A percentile compares a stretch with the other conserved stretches of the same genome.
Conservation (phyloP, 2,329 filamentous ascomycete species). For the Tetracladium maxilliforme region DNA sequence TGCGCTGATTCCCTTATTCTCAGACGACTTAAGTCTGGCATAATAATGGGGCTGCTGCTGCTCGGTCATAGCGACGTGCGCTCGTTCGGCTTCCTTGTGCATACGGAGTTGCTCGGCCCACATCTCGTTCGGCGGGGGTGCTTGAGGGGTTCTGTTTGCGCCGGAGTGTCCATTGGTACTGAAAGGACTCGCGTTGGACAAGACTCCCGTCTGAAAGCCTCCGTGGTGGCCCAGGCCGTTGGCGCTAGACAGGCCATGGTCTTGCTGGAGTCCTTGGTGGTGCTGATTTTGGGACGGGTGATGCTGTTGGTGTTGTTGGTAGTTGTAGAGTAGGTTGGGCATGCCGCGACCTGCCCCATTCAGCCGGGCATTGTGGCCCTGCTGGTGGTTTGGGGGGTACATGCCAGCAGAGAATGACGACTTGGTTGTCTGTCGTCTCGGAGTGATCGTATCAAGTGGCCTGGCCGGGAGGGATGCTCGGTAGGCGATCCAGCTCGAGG, state of each 20-base stretch:
- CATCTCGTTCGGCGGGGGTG: conserved; percentile 46
- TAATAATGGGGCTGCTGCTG: conserved; percentile 56
- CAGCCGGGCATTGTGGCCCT: conserved; percentile 61
- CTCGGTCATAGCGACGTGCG: conserved; percentile 55
- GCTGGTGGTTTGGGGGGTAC: conserved; percentile 58
- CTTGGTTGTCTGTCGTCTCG: conserved; percentile 23
- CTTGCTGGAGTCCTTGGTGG: conserved; percentile 42
- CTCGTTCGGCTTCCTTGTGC: conserved; percentile 62
- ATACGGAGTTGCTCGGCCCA: conserved; percentile 81
- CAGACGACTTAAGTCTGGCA: conserved; percentile 52
- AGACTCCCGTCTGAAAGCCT: conserved; percentile 44
- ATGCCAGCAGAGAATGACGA: no score
- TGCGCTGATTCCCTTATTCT: conserved; percentile 48
- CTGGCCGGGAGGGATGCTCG: no score
- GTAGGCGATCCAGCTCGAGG: no score
- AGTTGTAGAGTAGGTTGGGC: conserved; percentile 58
- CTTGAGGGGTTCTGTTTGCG: conserved; percentile 31
- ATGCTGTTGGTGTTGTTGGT: conserved; percentile 41
- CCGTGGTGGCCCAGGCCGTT: conserved; percentile 47
- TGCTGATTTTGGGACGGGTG: conserved; percentile 48
- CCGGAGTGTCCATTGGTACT: conserved; percentile 43
- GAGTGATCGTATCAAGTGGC: conserved; percentile 14
- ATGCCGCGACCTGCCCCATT: conserved; percentile 53
- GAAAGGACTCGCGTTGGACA: conserved; percentile 45
- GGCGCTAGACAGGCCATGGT: conserved; percentile 36